phyloP scores from a whole-genome alignment of 1,284 basidiomycete genomes.

The Stygiomarasmius scandens region DNA sequence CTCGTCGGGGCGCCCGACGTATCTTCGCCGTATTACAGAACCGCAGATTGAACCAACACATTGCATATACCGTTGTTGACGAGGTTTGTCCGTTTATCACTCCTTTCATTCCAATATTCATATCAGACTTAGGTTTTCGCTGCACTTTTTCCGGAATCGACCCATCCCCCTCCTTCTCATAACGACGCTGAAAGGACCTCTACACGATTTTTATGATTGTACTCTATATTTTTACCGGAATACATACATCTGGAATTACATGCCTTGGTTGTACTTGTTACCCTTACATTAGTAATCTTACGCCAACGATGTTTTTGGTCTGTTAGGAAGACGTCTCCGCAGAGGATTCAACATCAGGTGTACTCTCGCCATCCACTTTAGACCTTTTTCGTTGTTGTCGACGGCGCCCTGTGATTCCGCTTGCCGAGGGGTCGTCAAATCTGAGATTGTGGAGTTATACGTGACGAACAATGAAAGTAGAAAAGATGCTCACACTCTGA shows the following conservation, averaged over 20 bases:
- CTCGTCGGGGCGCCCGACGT: constrained; percentile 85
- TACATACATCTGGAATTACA: neutral
- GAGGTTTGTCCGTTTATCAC: constrained; percentile 57
- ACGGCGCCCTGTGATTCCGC: constrained; percentile 42
- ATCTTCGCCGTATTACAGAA: constrained; percentile 95
- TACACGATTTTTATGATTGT: neutral
- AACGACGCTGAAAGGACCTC: neutral
- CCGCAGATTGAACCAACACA: constrained; percentile 88
- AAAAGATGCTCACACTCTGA: constrained; percentile 72
- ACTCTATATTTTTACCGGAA: neutral
- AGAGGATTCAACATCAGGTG: neutral
- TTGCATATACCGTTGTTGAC: constrained; percentile 85
- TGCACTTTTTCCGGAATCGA: constrained; percentile 62
- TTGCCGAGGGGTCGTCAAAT: constrained; percentile 69
- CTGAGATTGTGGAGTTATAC: constrained; percentile 35
- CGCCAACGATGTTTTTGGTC: neutral
- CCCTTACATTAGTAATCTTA: neutral
- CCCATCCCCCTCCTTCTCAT: constrained; percentile 12
- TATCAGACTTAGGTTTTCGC: constrained; percentile 51
- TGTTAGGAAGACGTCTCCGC: neutral
- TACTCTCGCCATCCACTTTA: constrained; percentile 18
- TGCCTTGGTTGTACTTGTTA: neutral
- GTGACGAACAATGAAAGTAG: constrained; percentile 1
- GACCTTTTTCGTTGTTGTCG: constrained; percentile 25
- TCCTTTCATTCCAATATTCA: neutral